phyloP scores from a whole-genome alignment of 495 filamentous ascomycete species.

The Staphylotrichum longicolle region DNA sequence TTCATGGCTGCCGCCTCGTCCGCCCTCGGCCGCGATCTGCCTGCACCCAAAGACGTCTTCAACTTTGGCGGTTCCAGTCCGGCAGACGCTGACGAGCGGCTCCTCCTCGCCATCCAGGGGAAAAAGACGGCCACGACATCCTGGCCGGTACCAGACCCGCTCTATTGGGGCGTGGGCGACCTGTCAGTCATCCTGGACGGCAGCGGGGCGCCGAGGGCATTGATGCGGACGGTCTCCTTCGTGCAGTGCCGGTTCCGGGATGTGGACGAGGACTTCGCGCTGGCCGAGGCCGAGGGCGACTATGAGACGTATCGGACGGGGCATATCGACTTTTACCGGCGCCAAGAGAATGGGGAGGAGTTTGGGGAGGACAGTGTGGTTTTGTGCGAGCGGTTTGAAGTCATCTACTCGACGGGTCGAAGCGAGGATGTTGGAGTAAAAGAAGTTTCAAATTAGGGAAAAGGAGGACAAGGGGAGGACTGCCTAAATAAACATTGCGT shows the following conservation, averaged over 20 bases:
- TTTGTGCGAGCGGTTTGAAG: conserved; percentile 37
- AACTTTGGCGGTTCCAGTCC: conserved; percentile 27
- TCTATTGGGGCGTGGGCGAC: conserved; percentile 35
- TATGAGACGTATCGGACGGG: conserved; percentile 31
- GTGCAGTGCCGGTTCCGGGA: conserved; percentile 33
- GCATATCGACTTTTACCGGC: conserved; percentile 30
- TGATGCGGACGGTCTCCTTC: conserved; percentile 33
- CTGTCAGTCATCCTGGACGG: conserved; percentile 37
- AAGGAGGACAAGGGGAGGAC: too few species aligned
- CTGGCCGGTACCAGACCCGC: conserved; percentile 33
- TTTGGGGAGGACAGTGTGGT: conserved; percentile 36
- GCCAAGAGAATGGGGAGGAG: conserved; percentile 22
- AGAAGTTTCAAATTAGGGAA: too few species aligned
- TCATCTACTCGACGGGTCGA: conserved; percentile 27
- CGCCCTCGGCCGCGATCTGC: conserved; percentile 20
- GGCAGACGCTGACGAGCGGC: conserved; percentile 18
- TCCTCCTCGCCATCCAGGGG: conserved; percentile 29
- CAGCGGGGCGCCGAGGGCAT: conserved; percentile 24
- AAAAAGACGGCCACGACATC: conserved; percentile 37
- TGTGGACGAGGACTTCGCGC: conserved; percentile 35
- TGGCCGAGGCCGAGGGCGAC: conserved; percentile 35
- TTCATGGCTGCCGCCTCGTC: conserved; percentile 32
- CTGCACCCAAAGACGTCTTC: conserved; percentile 37
- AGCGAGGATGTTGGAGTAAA: too few species aligned
- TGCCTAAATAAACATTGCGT: too few species aligned